Conservation (phyloP, 176 grass and related monocot species). For the Lolium rigidum region DNA sequence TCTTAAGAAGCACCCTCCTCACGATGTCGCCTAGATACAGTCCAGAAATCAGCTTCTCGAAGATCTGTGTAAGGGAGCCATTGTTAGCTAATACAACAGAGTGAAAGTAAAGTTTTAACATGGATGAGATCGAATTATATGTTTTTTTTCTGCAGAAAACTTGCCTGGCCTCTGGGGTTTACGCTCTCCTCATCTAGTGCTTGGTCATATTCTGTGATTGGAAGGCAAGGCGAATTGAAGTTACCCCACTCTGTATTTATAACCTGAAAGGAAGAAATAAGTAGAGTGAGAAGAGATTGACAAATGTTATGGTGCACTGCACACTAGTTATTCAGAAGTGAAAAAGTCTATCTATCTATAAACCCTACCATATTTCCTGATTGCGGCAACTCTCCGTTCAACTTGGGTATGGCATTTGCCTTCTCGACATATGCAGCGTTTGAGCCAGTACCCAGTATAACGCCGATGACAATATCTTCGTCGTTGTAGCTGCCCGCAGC, state of each 20-base stretch:
- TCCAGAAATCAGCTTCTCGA: constrained; percentile 82
- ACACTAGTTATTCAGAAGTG: neutral
- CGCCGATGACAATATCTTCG: constrained; percentile 54
- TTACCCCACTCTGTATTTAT: constrained; percentile 82
- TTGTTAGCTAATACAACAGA: neutral
- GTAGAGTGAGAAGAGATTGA: neutral
- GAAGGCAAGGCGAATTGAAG: constrained; percentile 62
- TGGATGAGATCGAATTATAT: neutral
- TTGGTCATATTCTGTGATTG: constrained; percentile 69
- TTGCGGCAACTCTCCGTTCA: constrained; percentile 41
- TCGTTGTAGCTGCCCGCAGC: constrained; percentile 73
- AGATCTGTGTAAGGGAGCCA: constrained; percentile 49
- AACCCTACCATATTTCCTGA: constrained; percentile 62
- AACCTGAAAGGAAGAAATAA: constrained; percentile 35
- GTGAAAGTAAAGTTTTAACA: neutral
- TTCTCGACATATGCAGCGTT: constrained; percentile 72
- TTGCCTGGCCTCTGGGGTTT: constrained; percentile 71
- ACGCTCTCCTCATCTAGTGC: constrained; percentile 71
- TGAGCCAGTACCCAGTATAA: constrained; percentile 73
- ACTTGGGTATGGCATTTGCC: constrained; percentile 54
- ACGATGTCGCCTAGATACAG: constrained; percentile 89
- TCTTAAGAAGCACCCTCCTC: constrained; percentile 72
- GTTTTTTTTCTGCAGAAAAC: neutral
- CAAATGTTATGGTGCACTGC: neutral
- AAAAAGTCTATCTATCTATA: neutral